phyloP scores from a whole-genome alignment of 352 stramenopile species.

The Pythium rishiriense region DNA sequence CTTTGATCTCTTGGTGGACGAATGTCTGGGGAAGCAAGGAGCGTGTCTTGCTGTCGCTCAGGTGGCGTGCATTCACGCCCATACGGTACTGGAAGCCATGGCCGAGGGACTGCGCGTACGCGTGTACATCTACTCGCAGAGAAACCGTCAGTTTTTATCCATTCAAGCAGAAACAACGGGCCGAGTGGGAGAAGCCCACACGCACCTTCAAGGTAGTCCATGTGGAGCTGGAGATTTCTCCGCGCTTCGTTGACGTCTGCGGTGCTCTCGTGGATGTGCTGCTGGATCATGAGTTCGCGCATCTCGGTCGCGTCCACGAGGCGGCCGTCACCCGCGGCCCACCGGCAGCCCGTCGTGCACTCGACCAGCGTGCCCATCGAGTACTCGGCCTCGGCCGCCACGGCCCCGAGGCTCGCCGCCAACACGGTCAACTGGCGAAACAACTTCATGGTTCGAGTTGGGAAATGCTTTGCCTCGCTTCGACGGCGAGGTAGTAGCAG shows the following conservation, averaged over 20 bases:
- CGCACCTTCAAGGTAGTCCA: slow-evolving; percentile 76
- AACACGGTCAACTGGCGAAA: background rate
- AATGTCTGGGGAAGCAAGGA: slow-evolving; percentile 53
- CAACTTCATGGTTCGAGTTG: background rate
- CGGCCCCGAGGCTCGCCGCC: background rate
- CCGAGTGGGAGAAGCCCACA: background rate
- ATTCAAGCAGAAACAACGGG: background rate
- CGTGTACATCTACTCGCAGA: slow-evolving; percentile 46
- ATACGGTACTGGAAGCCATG: slow-evolving; percentile 69
- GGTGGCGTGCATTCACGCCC: slow-evolving; percentile 66
- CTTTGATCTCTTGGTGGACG: slow-evolving; percentile 57
- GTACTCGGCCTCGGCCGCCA: slow-evolving; percentile 16
- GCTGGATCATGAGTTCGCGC: slow-evolving; percentile 44
- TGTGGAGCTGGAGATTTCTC: slow-evolving; percentile 70
- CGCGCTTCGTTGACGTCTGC: slow-evolving; percentile 19
- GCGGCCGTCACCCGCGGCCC: slow-evolving; percentile 46
- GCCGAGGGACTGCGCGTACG: slow-evolving; percentile 52
- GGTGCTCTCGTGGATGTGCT: slow-evolving; percentile 33
- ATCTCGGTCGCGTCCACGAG: slow-evolving; percentile 44
- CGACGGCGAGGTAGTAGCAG: background rate
- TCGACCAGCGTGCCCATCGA: slow-evolving; percentile 56
- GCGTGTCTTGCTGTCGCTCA: slow-evolving; percentile 40
- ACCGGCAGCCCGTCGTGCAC: slow-evolving; percentile 50
- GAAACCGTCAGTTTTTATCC: background rate
- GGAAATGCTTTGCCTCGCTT: background rate